Conservation (phyloP, 1,284 basidiomycete species). For the Cerrena zonata region DNA sequence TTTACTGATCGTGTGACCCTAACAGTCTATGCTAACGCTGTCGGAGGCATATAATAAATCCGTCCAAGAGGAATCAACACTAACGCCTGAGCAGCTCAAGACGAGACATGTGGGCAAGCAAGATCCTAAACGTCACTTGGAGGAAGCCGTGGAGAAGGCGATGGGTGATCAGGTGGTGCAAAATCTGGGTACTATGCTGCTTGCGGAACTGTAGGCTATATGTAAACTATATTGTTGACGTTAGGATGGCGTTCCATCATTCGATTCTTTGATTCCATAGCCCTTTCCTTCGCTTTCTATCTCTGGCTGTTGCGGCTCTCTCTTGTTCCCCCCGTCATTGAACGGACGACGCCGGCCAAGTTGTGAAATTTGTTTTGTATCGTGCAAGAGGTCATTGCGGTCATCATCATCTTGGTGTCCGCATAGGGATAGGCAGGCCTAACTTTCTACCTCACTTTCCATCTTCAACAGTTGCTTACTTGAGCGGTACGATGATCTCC, state of each 20-base stretch:
- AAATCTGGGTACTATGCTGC: conserved; percentile 84
- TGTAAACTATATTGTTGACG: neutral
- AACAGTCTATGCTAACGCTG: conserved; percentile 83
- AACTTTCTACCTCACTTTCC: too few species aligned
- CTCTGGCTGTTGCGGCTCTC: neutral
- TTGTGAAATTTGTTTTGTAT: too few species aligned
- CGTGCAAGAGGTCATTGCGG: too few species aligned
- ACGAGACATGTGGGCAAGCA: conserved; percentile 96
- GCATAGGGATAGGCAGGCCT: too few species aligned
- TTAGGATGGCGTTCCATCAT: too few species aligned
- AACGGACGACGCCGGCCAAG: too few species aligned
- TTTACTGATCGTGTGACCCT: conserved; percentile 10
- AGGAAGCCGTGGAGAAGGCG: conserved; percentile 93
- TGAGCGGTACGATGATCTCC: too few species aligned
- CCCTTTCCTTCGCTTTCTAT: neutral
- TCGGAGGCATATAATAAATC: conserved; percentile 93
- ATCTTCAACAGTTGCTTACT: too few species aligned
- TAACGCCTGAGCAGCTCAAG: conserved; percentile 86
- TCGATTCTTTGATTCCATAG: neutral
- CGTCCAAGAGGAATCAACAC: conserved; percentile 89
- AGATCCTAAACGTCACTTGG: conserved; percentile 93
- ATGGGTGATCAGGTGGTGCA: conserved; percentile 96
- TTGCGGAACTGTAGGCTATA: conserved; percentile 67
- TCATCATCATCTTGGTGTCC: too few species aligned
- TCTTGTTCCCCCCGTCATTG: neutral